phyloP scores from a whole-genome alignment of 2,329 filamentous ascomycete species.

The Daldinia sp. region DNA sequence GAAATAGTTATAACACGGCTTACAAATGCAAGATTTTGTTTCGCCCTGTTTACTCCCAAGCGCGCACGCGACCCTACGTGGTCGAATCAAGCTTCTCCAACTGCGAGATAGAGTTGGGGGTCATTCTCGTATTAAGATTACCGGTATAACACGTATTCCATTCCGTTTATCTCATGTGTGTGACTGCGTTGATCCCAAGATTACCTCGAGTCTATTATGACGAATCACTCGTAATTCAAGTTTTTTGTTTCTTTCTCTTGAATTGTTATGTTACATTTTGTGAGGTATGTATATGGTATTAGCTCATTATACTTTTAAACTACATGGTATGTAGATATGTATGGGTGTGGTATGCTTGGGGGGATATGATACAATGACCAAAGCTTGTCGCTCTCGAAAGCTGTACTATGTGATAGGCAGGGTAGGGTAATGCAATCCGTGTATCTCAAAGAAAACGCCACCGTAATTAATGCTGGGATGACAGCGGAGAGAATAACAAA shows the following conservation, averaged over 20 bases:
- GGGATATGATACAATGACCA: conserved; percentile 25
- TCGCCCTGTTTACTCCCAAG: conserved; percentile 1
- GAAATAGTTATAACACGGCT: neutral
- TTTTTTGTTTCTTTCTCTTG: neutral
- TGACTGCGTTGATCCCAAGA: neutral
- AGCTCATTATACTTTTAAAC: conserved; percentile 27
- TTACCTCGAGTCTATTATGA: neutral
- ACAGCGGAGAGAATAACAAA: neutral
- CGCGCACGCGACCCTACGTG: conserved; percentile 2
- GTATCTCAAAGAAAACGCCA: conserved; percentile 21
- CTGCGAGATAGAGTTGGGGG: conserved; percentile 4
- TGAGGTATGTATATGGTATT: conserved; percentile 18
- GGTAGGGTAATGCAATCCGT: conserved; percentile 1
- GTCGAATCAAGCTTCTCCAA: conserved; percentile 1
- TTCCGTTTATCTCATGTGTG: neutral
- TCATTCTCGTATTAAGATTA: conserved; percentile 21
- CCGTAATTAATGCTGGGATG: conserved; percentile 18
- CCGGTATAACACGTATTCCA: neutral
- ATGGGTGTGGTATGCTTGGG: conserved; percentile 13
- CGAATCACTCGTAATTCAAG: neutral
- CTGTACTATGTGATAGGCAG: conserved; percentile 20
- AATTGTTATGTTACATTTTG: neutral
- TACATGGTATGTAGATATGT: neutral
- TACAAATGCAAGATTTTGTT: neutral
- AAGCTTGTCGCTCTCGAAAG: conserved; percentile 1